phyloP scores from a whole-genome alignment of 495 filamentous ascomycete species.

The Xylaria grammica region DNA sequence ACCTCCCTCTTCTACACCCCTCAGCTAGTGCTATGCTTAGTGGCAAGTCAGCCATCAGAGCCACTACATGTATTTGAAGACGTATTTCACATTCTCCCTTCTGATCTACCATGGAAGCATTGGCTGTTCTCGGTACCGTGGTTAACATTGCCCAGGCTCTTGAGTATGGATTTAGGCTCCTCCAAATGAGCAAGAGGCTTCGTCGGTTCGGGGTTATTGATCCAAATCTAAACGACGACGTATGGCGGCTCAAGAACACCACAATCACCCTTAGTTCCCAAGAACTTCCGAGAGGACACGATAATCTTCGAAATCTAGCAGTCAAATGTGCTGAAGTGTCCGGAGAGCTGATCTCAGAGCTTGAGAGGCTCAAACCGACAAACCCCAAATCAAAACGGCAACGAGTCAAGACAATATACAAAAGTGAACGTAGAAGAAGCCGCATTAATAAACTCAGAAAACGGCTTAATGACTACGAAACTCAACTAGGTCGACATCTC shows the following conservation, averaged over 20 bases:
- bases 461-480: neutral
- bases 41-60: too few species aligned
- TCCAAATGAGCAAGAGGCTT: slow-evolving; percentile 4
- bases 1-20: too few species aligned
- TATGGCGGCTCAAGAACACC: neutral
- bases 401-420: neutral
- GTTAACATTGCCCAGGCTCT: slow-evolving; percentile 25
- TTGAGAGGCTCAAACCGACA: neutral
- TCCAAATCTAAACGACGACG: slow-evolving; percentile 11
- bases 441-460: neutral
- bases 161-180: slow-evolving; percentile 22
- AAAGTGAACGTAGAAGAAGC: neutral
- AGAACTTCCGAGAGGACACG: neutral
- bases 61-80: too few species aligned
- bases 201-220: neutral
- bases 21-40: too few species aligned
- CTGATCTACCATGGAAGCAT: slow-evolving; percentile 15
- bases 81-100: too few species aligned
- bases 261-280: slow-evolving; percentile 6
- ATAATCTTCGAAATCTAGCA: slow-evolving; percentile 14
- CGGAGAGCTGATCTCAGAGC: neutral
- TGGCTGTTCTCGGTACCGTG: slow-evolving; percentile 16
- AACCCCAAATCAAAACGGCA: neutral
- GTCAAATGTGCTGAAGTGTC: slow-evolving; percentile 16
- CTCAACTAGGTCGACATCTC: neutral